A percentile compares a stretch with the other conserved stretches of the same genome.
These are phyloP conservation scores for Umbelopsis isabellina DNA, from an alignment of 192 early-diverging fungal genomes.

Conservation along the genomic window DNA sequence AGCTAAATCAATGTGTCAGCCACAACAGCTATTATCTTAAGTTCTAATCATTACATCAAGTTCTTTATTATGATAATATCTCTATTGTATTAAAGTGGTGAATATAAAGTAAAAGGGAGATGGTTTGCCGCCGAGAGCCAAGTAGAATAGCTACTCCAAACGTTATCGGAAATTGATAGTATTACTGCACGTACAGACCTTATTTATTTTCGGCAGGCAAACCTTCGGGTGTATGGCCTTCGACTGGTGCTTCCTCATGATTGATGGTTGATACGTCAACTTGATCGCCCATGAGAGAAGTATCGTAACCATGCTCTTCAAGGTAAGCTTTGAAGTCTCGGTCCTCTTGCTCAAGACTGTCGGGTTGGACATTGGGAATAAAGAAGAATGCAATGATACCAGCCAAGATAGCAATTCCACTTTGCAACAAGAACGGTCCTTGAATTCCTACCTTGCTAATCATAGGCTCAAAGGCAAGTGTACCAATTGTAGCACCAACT, in stretches of 20 bases:
- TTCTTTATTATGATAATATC: too few relatives aligned
- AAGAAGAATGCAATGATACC: conserved; percentile 27
- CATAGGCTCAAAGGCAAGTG: conserved; percentile 34
- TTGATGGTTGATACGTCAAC: background rate
- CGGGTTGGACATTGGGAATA: conserved; percentile 27
- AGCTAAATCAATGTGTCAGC: conserved; percentile 22
- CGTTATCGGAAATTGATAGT: too few relatives aligned
- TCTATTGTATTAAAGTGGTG: too few relatives aligned
- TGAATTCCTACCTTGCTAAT: conserved; percentile 28
- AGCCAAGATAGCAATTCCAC: conserved; percentile 35
- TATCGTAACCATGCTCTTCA: conserved; percentile 34
- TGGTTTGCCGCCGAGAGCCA: too few relatives aligned
- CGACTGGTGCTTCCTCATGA: background rate
- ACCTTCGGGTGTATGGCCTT: background rate
- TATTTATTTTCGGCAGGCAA: background rate
- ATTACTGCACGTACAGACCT: background rate
- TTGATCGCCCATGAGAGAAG: conserved; percentile 21
- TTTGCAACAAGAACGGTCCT: conserved; percentile 34
- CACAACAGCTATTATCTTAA: too few relatives aligned
- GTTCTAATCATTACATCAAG: too few relatives aligned
- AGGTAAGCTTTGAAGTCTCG: conserved; percentile 29
- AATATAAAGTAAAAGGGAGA: too few relatives aligned
- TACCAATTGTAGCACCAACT: conserved; percentile 40
- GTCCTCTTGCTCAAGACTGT: conserved; percentile 35
- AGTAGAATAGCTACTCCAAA: too few relatives aligned